Evolutionary conservation across 768 basidiomycete genomes (phyloP).

Genomic region (Clitopilus hobsonii): DNA sequence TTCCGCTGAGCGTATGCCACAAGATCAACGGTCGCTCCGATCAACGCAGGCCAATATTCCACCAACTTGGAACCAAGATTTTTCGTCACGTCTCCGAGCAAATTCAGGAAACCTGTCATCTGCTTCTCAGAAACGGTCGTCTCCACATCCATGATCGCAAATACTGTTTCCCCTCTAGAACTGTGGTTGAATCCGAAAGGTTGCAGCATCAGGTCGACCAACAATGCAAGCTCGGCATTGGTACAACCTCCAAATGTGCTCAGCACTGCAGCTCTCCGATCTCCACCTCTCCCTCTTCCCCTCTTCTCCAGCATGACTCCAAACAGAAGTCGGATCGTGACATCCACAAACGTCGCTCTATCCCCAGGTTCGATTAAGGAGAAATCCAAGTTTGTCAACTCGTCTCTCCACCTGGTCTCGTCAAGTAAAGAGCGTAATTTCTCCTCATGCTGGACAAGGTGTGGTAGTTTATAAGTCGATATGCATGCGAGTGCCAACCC

Average conservation of each 20-base stretch:
- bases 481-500: slow-evolving; percentile 71
- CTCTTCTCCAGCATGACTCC: slow-evolving; percentile 83
- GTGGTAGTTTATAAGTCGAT: slow-evolving; percentile 73
- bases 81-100: slow-evolving; percentile 82
- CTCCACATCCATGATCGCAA: slow-evolving; percentile 21
- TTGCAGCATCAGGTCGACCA: slow-evolving; percentile 85
- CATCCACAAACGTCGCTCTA: slow-evolving; percentile 62
- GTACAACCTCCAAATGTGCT: slow-evolving; percentile 64
- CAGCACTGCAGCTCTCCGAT: slow-evolving; percentile 73
- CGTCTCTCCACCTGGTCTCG: slow-evolving; percentile 86
- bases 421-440: slow-evolving; percentile 70
- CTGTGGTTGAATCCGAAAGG: slow-evolving; percentile 47
- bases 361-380: slow-evolving; percentile 46
- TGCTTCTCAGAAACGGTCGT: slow-evolving; percentile 50
- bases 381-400: slow-evolving; percentile 69
- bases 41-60: slow-evolving; percentile 67
- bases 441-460: slow-evolving; percentile 53
- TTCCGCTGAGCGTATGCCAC: slow-evolving; percentile 58
- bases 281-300: slow-evolving; percentile 62
- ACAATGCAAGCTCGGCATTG: slow-evolving; percentile 65
- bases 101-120: slow-evolving; percentile 76
- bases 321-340: slow-evolving; percentile 74
- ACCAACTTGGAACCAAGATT: slow-evolving; percentile 73
- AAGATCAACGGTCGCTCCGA: slow-evolving; percentile 66
- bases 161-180: slow-evolving; percentile 19